phyloP scores from a whole-genome alignment of 1,139 yeast species.

The Lodderomyces margitis region DNA sequence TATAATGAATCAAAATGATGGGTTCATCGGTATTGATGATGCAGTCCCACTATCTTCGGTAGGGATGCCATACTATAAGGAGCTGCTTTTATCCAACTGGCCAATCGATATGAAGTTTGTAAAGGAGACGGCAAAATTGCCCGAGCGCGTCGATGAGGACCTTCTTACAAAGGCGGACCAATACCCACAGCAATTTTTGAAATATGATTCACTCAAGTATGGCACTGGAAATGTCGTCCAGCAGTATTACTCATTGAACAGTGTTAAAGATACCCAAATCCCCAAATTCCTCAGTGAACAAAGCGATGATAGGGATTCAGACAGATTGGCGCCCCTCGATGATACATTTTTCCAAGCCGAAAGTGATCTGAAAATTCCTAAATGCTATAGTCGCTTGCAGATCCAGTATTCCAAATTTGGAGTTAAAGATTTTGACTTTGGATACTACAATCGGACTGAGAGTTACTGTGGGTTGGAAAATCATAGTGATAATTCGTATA shows the following conservation, averaged over 20 bases:
- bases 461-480: slow-evolving; percentile 83
- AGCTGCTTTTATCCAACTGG: slow-evolving; percentile 78
- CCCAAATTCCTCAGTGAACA: slow-evolving; percentile 79
- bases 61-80: slow-evolving; percentile 87
- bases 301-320: slow-evolving; percentile 15
- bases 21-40: slow-evolving; percentile 38
- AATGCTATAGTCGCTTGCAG: slow-evolving; percentile 71
- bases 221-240: slow-evolving; percentile 51
- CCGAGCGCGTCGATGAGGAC: slow-evolving; percentile 43
- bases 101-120: slow-evolving; percentile 57
- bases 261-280: slow-evolving; percentile 20
- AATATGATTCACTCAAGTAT: slow-evolving; percentile 56
- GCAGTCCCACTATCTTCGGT: slow-evolving; percentile 62
- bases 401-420: slow-evolving; percentile 89
- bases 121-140: slow-evolving; percentile 52
- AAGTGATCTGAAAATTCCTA: slow-evolving; percentile 47
- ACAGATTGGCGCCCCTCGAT: slow-evolving; percentile 15
- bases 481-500: slow-evolving; percentile 76
- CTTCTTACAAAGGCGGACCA: slow-evolving; percentile 24
- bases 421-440: slow-evolving; percentile 90
- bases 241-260: slow-evolving; percentile 45
- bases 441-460: slow-evolving; percentile 69
- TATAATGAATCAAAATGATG: slow-evolving; percentile 19
- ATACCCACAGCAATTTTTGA: slow-evolving; percentile 20
- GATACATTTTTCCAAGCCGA: slow-evolving; percentile 32